Conservation (phyloP, 306 rosid species). For the Ammopiptanthus mongolicus region DNA sequence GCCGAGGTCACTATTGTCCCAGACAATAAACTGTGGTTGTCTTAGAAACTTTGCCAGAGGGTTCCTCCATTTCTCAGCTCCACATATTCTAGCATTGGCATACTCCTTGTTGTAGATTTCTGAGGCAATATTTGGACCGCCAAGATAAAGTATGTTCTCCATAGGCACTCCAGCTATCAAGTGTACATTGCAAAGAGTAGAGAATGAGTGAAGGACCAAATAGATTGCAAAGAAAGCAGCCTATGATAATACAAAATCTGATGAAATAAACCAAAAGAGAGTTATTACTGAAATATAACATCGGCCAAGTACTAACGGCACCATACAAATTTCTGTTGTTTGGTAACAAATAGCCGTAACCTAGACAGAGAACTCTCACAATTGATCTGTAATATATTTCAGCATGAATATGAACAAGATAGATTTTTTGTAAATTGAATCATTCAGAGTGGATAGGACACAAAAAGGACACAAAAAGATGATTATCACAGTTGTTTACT, state of each 20-base stretch:
- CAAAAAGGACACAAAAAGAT: background rate
- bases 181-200: background rate
- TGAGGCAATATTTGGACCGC: slow-evolving; percentile 94
- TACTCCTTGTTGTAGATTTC: slow-evolving; percentile 92
- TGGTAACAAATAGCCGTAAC: background rate
- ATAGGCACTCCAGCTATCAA: slow-evolving; percentile 68
- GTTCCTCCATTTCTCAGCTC: slow-evolving; percentile 93
- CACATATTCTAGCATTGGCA: slow-evolving; percentile 96
- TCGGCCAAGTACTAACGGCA: background rate
- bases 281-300: background rate
- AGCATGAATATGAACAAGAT: background rate
- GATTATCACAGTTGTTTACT: background rate
- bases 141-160: slow-evolving; percentile 91
- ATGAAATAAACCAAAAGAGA: background rate
- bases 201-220: background rate
- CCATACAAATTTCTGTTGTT: background rate
- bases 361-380: background rate
- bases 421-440: background rate
- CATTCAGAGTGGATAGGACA: background rate
- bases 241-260: background rate
- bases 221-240: background rate
- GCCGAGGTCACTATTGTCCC: slow-evolving; percentile 94
- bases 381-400: background rate
- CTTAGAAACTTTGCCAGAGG: slow-evolving; percentile 78
- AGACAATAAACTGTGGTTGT: slow-evolving; percentile 84